A percentile compares a stretch with the other conserved stretches of the same genome.
These are phyloP conservation scores for Rhizophagus clarus DNA, from an alignment of 192 early-diverging fungal genomes.

Conservation along the genomic window DNA sequence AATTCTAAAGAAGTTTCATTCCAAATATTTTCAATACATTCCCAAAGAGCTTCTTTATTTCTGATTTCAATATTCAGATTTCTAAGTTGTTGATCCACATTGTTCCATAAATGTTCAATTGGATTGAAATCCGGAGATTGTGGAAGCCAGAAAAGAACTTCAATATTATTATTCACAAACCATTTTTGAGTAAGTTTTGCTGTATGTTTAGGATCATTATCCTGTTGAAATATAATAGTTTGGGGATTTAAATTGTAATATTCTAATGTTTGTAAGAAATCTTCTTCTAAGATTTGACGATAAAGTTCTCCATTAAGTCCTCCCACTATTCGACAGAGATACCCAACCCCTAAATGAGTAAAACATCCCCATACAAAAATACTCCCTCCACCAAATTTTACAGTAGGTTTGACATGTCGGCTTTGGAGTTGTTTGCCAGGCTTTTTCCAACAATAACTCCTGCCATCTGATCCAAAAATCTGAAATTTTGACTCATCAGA, in stretches of 20 bases:
- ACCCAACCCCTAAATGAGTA: conserved; percentile 31
- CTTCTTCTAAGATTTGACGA: conserved; percentile 35
- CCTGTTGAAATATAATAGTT: conserved; percentile 37
- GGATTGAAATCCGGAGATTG: not conserved
- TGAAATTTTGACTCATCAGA: too few species aligned
- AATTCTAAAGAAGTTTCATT: too few species aligned
- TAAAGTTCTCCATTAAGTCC: conserved; percentile 27
- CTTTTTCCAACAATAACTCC: too few species aligned
- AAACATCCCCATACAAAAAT: conserved; percentile 31
- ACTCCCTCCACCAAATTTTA: conserved; percentile 14
- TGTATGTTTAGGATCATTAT: conserved; percentile 6
- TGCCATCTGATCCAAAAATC: too few species aligned
- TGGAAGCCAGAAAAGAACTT: not conserved
- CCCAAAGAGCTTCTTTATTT: not conserved
- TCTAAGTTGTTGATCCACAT: not conserved
- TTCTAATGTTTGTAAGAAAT: conserved; percentile 26
- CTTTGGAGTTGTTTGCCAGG: not conserved
- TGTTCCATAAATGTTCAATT: not conserved
- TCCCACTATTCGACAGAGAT: conserved; percentile 28
- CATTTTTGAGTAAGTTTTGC: not conserved
- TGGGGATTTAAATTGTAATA: conserved; percentile 25
- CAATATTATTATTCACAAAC: not conserved
- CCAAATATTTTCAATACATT: too few species aligned
- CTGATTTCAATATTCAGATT: not conserved
- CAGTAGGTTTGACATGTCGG: not conserved